phyloP scores from a whole-genome alignment of 331 rosid genomes.

The Quercus phellos region DNA sequence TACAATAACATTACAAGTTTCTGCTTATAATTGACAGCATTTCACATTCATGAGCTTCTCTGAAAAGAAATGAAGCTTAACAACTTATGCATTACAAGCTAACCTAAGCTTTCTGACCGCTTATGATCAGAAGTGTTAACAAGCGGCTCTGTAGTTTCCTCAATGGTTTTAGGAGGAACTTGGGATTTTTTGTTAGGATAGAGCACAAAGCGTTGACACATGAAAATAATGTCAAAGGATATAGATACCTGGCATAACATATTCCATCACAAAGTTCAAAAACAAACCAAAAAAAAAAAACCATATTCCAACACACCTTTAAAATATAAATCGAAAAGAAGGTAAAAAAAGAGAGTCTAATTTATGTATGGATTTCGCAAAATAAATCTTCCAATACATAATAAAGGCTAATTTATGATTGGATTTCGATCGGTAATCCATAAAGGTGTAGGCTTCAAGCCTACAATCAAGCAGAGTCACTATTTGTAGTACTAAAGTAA shows the following conservation, averaged over 20 bases:
- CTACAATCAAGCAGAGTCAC: no score
- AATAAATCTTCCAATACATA: no score
- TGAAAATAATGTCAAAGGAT: conserved; percentile 61
- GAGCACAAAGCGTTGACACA: conserved; percentile 66
- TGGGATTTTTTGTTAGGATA: conserved; percentile 38
- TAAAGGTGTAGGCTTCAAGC: no score
- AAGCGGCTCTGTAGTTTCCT: conserved; percentile 45
- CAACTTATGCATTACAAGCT: conserved; percentile 13
- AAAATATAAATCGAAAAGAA: not conserved
- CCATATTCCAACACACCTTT: not conserved
- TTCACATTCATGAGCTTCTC: not conserved
- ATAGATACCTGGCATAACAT: not conserved
- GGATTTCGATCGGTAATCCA: no score
- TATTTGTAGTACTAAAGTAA: no score
- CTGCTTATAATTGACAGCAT: not conserved
- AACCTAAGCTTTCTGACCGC: conserved; percentile 16
- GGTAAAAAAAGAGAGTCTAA: not conserved
- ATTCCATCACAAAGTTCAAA: not conserved
- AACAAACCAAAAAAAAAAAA: not conserved
- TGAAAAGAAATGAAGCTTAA: not conserved
- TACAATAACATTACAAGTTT: no score
- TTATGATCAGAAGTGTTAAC: conserved; percentile 37
- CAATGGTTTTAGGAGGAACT: conserved; percentile 21
- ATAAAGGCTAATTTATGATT: no score
- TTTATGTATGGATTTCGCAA: no score